Percentiles rank a stretch among this genome's conserved stretches.
phyloP scores from a whole-genome alignment of 2,329 filamentous ascomycete genomes.

The Ascochyta pisi region DNA sequence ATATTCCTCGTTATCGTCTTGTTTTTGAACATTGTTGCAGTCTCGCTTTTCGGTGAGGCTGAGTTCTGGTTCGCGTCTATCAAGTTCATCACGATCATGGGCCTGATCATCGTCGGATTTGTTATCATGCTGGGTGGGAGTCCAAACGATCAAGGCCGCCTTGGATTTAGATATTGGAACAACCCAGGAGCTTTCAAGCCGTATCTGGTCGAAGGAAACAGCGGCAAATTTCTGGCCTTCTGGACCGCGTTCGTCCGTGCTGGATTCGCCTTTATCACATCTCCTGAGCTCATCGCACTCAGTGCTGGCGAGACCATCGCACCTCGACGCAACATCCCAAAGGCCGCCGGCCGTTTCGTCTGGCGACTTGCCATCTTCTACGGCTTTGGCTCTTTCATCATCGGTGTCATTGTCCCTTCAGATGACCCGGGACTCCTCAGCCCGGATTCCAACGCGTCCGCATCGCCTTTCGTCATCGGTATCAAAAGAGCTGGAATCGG shows the following conservation, averaged over 20 bases:
- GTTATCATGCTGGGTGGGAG: constrained; percentile 47
- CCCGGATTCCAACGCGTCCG: constrained; percentile 41
- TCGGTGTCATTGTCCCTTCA: constrained; percentile 66
- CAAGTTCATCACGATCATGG: constrained; percentile 53
- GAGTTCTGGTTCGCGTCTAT: constrained; percentile 61
- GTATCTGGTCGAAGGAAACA: constrained; percentile 60
- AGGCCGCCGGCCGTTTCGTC: constrained; percentile 61
- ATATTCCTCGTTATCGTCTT: constrained; percentile 46
- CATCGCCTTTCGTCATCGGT: constrained; percentile 66
- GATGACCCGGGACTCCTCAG: constrained; percentile 57
- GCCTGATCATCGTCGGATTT: constrained; percentile 44
- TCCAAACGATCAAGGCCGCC: constrained; percentile 41
- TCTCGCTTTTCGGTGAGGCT: constrained; percentile 53
- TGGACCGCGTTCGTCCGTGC: constrained; percentile 64
- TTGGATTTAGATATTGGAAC: constrained; percentile 73
- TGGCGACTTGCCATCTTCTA: constrained; percentile 65
- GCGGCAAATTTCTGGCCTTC: constrained; percentile 69
- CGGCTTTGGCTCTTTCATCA: constrained; percentile 58
- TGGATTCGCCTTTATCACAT: constrained; percentile 50
- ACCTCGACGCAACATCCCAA: constrained; percentile 56
- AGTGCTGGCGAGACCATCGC: constrained; percentile 45
- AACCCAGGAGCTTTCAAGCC: constrained; percentile 63
- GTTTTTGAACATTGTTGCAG: constrained; percentile 46
- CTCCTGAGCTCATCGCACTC: constrained; percentile 45
- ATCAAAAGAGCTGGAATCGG: constrained; percentile 71